Evolutionary conservation across 345 rosid genomes (phyloP).

Genomic region (Populus davidiana): DNA sequence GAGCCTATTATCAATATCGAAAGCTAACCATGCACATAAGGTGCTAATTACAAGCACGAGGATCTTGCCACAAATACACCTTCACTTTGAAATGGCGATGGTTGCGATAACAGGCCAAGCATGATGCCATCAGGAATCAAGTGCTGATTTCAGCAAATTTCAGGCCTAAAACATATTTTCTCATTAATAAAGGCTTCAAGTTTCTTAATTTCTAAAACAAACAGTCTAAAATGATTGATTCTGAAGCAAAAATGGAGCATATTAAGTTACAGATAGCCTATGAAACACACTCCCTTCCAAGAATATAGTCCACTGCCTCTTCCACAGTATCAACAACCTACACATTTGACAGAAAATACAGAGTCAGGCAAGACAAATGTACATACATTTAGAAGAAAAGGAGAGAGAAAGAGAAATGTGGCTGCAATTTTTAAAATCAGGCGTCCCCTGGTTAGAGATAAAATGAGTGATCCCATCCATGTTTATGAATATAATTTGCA

Average conservation of each 20-base stretch:
- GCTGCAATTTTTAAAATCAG: not conserved
- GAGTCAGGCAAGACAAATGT: not conserved
- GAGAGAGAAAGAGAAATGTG: not conserved
- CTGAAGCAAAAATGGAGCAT: not conserved
- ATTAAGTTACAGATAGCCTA: not conserved
- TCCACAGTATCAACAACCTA: slow-evolving; percentile 51
- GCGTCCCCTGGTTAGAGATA: not conserved
- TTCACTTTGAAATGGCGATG: not conserved
- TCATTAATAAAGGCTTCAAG: not conserved
- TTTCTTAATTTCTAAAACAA: not conserved
- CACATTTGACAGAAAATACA: not conserved
- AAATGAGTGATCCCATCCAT: not conserved
- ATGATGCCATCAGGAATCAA: not conserved
- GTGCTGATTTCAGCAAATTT: not conserved
- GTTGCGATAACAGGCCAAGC: not conserved
- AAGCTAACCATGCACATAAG: not conserved
- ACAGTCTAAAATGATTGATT: not conserved
- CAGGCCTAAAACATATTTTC: not conserved
- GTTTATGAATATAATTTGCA: not conserved
- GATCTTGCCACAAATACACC: not conserved
- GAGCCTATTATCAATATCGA: not conserved
- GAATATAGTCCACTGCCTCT: slow-evolving; percentile 48
- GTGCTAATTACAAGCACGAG: too few species aligned
- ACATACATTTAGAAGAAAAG: not conserved
- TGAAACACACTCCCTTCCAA: slow-evolving; percentile 27